Percentiles rank a stretch among this genome's conserved stretches.
These are phyloP conservation scores for Fomitopsis palustris DNA, from an alignment of 1,284 basidiomycete genomes.

Conservation along the genomic window DNA sequence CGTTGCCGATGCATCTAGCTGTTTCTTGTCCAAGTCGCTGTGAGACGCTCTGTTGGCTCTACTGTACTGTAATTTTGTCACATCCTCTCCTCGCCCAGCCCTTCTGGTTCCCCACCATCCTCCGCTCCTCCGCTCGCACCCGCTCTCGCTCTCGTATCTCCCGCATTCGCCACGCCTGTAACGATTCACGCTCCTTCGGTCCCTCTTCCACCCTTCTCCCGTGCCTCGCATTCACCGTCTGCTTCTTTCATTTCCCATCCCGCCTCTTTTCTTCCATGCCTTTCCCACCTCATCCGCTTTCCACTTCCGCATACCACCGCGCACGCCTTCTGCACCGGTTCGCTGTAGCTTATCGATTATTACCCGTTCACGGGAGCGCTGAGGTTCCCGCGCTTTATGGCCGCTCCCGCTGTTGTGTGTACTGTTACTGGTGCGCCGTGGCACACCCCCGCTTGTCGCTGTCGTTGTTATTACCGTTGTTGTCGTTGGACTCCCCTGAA, in stretches of 20 bases:
- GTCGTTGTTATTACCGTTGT: neutral
- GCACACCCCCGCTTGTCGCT: neutral
- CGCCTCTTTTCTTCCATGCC: neutral
- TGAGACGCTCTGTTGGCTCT: neutral
- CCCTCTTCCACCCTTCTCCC: neutral
- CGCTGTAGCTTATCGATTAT: neutral
- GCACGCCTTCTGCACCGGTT: neutral
- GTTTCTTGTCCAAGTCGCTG: neutral
- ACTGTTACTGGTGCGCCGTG: neutral
- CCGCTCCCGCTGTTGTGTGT: neutral
- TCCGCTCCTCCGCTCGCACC: neutral
- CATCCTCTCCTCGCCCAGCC: neutral
- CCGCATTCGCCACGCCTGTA: neutral
- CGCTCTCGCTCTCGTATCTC: neutral
- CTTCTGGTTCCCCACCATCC: neutral
- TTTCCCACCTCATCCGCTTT: neutral
- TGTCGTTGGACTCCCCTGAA: neutral
- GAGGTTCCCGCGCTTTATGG: neutral
- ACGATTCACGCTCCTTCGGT: neutral
- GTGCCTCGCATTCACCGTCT: neutral
- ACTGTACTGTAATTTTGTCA: neutral
- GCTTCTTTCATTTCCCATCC: neutral
- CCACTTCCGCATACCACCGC: neutral
- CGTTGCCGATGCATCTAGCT: neutral
- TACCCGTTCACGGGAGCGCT: neutral